Evolutionary conservation across 495 filamentous ascomycete species (phyloP).

Genomic region (Penicillium flavigenum): DNA sequence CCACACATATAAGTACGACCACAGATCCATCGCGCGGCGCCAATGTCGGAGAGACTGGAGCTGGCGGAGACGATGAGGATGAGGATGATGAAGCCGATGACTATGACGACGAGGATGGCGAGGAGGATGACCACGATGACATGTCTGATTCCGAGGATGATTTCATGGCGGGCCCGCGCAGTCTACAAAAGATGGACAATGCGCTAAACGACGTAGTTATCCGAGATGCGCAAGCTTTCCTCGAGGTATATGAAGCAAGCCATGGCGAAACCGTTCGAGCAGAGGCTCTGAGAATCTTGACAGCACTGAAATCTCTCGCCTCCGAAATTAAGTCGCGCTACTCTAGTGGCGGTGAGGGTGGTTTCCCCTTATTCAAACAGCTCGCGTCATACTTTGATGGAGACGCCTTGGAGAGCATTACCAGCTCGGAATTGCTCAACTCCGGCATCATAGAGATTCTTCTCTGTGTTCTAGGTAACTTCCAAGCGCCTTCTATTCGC

Average conservation of each 20-base stretch:
- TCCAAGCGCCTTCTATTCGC: conserved; percentile 41
- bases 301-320: conserved; percentile 68
- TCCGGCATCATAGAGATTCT: conserved; percentile 85
- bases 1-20: conserved; percentile 26
- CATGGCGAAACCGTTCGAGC: conserved; percentile 69
- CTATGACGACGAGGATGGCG: conserved; percentile 58
- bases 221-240: conserved; percentile 72
- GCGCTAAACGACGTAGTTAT: conserved; percentile 72
- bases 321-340: conserved; percentile 69
- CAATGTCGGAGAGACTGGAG: not conserved
- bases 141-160: conserved; percentile 68
- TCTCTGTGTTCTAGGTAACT: conserved; percentile 75
- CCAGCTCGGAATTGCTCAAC: conserved; percentile 91
- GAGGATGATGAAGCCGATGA: conserved; percentile 54
- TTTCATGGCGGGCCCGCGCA: conserved; percentile 49
- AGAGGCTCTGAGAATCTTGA: conserved; percentile 73
- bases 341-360: conserved; percentile 47
- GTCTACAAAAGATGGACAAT: conserved; percentile 51
- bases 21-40: conserved; percentile 12
- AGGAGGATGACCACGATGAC: conserved; percentile 61
- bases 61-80: conserved; percentile 47
- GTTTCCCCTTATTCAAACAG: conserved; percentile 66
- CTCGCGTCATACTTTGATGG: conserved; percentile 87
- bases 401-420: conserved; percentile 86
- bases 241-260: conserved; percentile 77